Conservation (phyloP, 2,329 filamentous ascomycete genomes). For the Tolypocladium ovalisporum region DNA sequence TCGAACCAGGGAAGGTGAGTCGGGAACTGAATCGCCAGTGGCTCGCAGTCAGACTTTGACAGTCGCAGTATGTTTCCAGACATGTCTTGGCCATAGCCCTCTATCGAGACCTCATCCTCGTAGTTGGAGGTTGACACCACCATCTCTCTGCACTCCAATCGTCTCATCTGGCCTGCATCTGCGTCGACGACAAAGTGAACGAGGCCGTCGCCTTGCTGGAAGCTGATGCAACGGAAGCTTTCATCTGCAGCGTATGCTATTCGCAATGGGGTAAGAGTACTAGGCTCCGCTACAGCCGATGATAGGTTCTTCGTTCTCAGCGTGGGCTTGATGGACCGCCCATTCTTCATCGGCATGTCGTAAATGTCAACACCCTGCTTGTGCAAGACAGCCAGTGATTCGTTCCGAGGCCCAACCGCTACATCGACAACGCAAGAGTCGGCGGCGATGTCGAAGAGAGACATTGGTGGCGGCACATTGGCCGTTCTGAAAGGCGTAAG, state of each 20-base stretch:
- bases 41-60: slow-evolving; percentile 17
- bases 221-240: slow-evolving; percentile 20
- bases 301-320: slow-evolving; percentile 30
- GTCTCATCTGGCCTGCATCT: slow-evolving; percentile 4
- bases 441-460: slow-evolving; percentile 60
- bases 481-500: slow-evolving; percentile 75
- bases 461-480: slow-evolving; percentile 89
- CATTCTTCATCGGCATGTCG: slow-evolving; percentile 52
- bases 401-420: slow-evolving; percentile 55
- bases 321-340: slow-evolving; percentile 33
- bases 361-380: slow-evolving; percentile 56
- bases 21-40: slow-evolving; percentile 28
- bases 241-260: slow-evolving; percentile 17
- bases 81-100: slow-evolving; percentile 34
- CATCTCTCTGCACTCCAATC: slow-evolving; percentile 10
- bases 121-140: slow-evolving; percentile 20
- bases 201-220: slow-evolving; percentile 14
- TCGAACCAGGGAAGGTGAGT: slow-evolving; percentile 42
- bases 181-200: slow-evolving; percentile 12
- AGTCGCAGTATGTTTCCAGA: slow-evolving; percentile 34
- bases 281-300: slow-evolving; percentile 10
- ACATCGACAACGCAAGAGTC: slow-evolving; percentile 60
- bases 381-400: slow-evolving; percentile 62
- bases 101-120: slow-evolving; percentile 15
- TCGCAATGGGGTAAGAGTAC: slow-evolving; percentile 18